phyloP scores from a whole-genome alignment of 2,329 filamentous ascomycete species.

The Microdochium paspali region DNA sequence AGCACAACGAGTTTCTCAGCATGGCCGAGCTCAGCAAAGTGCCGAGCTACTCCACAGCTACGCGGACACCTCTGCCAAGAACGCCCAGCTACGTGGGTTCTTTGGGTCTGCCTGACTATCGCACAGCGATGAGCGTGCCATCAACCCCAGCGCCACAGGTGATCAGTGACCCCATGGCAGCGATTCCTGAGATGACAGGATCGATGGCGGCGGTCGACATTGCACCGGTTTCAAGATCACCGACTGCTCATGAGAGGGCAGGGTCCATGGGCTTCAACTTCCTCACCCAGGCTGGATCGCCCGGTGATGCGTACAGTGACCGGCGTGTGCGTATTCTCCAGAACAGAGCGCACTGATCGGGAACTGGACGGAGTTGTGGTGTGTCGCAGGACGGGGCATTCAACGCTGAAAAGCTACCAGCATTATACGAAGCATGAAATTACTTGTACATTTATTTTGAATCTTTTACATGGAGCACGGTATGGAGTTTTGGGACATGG shows the following conservation, averaged over 20 bases:
- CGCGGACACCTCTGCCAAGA: constrained; percentile 50
- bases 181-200: constrained; percentile 12
- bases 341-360: constrained; percentile 1
- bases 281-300: constrained; percentile 12
- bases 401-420: too few relatives aligned
- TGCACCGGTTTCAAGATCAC: too few relatives aligned
- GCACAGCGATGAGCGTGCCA: constrained; percentile 47
- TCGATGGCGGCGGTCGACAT: too few relatives aligned
- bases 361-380: too few relatives aligned
- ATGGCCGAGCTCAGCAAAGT: constrained; percentile 61
- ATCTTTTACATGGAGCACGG: too few relatives aligned
- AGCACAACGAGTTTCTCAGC: constrained; percentile 48
- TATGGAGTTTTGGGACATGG: too few relatives aligned
- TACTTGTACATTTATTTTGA: too few relatives aligned
- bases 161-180: constrained; percentile 15
- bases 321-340: constrained; percentile 4
- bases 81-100: constrained; percentile 38
- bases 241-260: neutral
- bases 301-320: constrained; percentile 15
- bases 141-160: constrained; percentile 31
- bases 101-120: constrained; percentile 55
- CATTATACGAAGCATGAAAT: too few relatives aligned
- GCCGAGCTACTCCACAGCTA: constrained; percentile 68
- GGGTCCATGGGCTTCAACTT: constrained; percentile 16
- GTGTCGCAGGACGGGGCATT: too few relatives aligned